Conservation (phyloP, 495 filamentous ascomycete genomes). For the Hypomontagnella monticulosa region DNA sequence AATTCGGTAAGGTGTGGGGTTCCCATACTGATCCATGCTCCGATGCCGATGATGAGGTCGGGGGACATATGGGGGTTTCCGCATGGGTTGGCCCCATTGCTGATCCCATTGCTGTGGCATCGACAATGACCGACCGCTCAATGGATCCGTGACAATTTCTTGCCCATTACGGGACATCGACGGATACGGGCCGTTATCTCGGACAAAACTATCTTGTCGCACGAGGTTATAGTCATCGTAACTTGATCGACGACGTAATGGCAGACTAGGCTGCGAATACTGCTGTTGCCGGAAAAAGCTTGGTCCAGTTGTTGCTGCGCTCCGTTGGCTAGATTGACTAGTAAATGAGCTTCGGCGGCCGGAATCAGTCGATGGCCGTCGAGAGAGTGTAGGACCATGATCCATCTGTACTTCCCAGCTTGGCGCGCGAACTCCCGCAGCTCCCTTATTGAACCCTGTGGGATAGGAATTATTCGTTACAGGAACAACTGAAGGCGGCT, state of each 20-base stretch:
- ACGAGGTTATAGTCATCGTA: conserved; percentile 51
- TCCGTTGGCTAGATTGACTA: conserved; percentile 43
- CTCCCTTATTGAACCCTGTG: conserved; percentile 31
- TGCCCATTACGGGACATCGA: conserved; percentile 52
- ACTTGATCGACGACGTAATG: conserved; percentile 53
- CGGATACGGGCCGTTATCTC: conserved; percentile 43
- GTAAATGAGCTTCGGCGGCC: conserved; percentile 43
- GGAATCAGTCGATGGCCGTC: conserved; percentile 42
- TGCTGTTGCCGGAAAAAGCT: conserved; percentile 34
- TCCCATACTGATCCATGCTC: conserved; percentile 47
- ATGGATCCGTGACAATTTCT: conserved; percentile 41
- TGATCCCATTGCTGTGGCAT: conserved; percentile 34
- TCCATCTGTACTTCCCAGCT: conserved; percentile 48
- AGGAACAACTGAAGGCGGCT: conserved; percentile 28
- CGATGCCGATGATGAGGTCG: conserved; percentile 52
- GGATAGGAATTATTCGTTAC: conserved; percentile 43
- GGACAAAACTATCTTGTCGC: conserved; percentile 22
- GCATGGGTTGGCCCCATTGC: conserved; percentile 44
- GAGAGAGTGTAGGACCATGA: conserved; percentile 40
- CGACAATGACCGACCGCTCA: conserved; percentile 45
- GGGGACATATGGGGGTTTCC: conserved; percentile 45
- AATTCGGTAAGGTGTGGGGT: conserved; percentile 51
- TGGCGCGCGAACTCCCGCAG: conserved; percentile 27
- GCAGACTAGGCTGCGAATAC: conserved; percentile 38
- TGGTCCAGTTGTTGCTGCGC: conserved; percentile 29